A percentile compares a stretch with the other conserved stretches of the same genome.
Conservation (phyloP, 768 basidiomycete genomes). For the Pholiota molesta region DNA sequence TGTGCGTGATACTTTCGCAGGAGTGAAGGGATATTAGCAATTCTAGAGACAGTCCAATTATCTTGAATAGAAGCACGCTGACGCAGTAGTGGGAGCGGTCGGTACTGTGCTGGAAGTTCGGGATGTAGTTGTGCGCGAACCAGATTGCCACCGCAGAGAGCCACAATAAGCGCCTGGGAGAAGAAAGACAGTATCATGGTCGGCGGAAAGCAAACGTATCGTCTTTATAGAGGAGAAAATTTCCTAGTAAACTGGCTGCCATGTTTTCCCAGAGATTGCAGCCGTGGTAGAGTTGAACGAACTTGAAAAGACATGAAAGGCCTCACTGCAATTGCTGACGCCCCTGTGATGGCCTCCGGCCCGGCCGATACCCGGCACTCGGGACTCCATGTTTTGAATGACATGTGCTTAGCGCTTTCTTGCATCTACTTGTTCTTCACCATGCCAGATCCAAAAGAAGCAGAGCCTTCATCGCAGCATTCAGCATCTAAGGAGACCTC, state of each 20-base stretch:
- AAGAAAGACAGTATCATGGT: not conserved
- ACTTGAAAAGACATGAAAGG: not conserved
- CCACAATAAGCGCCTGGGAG: not conserved
- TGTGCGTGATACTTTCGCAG: conserved; percentile 45
- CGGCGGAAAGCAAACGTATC: not conserved
- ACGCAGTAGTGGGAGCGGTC: conserved; percentile 39
- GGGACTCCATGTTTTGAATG: not conserved
- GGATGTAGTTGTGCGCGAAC: conserved; percentile 28
- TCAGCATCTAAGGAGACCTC: not conserved
- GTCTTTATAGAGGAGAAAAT: not conserved
- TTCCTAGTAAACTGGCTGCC: not conserved
- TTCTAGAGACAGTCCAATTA: conserved; percentile 42
- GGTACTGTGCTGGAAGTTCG: conserved; percentile 34
- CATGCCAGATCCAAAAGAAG: conserved; percentile 4
- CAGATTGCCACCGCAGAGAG: not conserved
- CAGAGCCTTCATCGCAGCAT: conserved; percentile 1
- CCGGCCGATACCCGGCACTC: not conserved
- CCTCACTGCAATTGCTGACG: too few species aligned
- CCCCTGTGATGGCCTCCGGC: not conserved
- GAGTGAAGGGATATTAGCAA: conserved; percentile 43
- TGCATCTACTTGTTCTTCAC: not conserved
- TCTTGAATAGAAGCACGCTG: conserved; percentile 43
- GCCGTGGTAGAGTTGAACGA: not conserved
- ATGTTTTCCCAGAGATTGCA: not conserved
- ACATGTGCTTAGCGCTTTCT: not conserved